Conservation (phyloP, 805 yeast species). For the Grigorovia yakushimaensis region DNA sequence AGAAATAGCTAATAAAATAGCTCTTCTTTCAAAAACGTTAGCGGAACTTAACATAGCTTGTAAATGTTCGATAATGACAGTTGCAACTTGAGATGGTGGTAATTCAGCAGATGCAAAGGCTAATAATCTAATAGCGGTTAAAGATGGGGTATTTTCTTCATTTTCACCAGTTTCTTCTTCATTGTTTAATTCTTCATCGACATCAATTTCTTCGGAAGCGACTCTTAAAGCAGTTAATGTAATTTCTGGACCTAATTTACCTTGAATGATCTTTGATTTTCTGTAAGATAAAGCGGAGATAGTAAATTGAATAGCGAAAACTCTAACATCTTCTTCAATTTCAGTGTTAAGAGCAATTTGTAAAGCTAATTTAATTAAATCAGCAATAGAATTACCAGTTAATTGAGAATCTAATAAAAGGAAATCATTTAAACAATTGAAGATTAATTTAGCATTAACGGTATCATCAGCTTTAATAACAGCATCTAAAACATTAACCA, state of each 20-base stretch:
- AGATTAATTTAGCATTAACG: conserved; percentile 61
- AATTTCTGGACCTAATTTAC: conserved; percentile 76
- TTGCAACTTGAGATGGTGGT: conserved; percentile 88
- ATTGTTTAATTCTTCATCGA: conserved; percentile 59
- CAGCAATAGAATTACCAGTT: conserved; percentile 64
- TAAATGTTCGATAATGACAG: conserved; percentile 62
- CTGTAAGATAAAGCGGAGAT: conserved; percentile 70
- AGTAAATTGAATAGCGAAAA: conserved; percentile 74
- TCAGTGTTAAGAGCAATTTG: conserved; percentile 60
- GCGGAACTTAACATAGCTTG: conserved; percentile 47
- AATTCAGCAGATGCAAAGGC: conserved; percentile 71
- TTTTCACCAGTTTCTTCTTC: conserved; percentile 89
- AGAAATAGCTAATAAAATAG: conserved; percentile 72
- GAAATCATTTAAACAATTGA: conserved; percentile 77
- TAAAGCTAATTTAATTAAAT: conserved; percentile 60
- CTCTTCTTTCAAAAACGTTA: conserved; percentile 77
- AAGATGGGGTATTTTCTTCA: conserved; percentile 75
- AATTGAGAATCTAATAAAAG: conserved; percentile 67
- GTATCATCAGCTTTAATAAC: conserved; percentile 63
- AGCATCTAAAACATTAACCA: conserved; percentile 73
- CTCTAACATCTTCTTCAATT: conserved; percentile 73
- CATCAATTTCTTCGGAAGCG: conserved; percentile 75
- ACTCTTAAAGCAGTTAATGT: conserved; percentile 65
- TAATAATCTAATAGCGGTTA: conserved; percentile 70
- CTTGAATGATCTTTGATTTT: conserved; percentile 67